Evolutionary conservation across 257 asterid genomes (phyloP).

Genomic region (Solanum lycopersicoides): DNA sequence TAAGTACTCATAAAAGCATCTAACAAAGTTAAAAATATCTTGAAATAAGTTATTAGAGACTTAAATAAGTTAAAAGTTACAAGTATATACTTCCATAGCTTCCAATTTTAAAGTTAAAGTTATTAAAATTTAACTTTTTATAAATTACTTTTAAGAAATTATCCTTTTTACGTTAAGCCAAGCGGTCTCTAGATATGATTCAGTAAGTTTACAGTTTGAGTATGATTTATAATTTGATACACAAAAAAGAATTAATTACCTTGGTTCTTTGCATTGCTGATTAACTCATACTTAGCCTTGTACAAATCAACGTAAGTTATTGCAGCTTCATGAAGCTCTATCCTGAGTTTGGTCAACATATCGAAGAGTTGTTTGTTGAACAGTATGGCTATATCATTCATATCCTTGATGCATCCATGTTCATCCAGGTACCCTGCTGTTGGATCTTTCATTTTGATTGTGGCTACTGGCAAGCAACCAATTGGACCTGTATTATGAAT

Average conservation of each 20-base stretch:
- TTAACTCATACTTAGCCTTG: constrained; percentile 29
- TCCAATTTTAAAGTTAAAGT: not conserved
- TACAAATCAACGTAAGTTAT: constrained; percentile 34
- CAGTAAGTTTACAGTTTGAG: not conserved
- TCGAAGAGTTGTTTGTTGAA: constrained; percentile 33
- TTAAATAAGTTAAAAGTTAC: no score
- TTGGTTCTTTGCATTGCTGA: constrained; percentile 20
- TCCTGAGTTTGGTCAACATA: constrained; percentile 15
- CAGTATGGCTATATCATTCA: constrained; percentile 23
- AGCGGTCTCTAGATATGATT: not conserved
- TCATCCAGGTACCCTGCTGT: constrained; percentile 16
- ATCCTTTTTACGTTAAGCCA: not conserved
- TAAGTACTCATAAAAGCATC: not conserved
- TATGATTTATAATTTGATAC: not conserved
- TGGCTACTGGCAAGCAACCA: constrained; percentile 36
- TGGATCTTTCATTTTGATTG: constrained; percentile 5
- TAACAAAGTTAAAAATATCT: no score
- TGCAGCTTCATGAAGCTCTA: constrained; percentile 24
- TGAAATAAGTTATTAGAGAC: not conserved
- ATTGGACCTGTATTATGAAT: constrained; percentile 46
- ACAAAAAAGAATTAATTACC: constrained; percentile 9
- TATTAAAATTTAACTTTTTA: not conserved
- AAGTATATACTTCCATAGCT: not conserved
- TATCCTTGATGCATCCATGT: constrained; percentile 26
- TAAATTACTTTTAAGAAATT: no score